Percentiles rank a stretch among this genome's conserved stretches.
phyloP scores from a whole-genome alignment of 805 yeast species.

The Metschnikowia lochheadii region DNA sequence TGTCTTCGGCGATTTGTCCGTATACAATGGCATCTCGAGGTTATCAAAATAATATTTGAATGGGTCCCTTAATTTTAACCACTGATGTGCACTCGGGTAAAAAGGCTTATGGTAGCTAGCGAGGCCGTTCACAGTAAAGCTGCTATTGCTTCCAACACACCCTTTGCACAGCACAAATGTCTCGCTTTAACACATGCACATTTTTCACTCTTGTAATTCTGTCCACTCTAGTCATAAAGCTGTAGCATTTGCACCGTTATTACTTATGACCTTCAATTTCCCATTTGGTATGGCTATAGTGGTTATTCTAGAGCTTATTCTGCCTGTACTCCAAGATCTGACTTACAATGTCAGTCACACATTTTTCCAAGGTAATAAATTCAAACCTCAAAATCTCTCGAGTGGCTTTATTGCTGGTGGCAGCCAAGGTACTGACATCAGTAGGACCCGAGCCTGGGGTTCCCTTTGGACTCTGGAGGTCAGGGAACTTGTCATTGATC shows the following conservation, averaged over 20 bases:
- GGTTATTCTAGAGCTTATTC: background rate
- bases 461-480: constrained; percentile 23
- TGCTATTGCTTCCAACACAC: background rate
- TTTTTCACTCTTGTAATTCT: background rate
- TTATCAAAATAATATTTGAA: too few relatives aligned
- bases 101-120: background rate
- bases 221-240: background rate
- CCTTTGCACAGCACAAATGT: background rate
- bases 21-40: too few relatives aligned
- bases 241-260: too few relatives aligned
- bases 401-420: constrained; percentile 15
- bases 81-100: too few relatives aligned
- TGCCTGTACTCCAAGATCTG: constrained; percentile 16
- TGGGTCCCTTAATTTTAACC: too few relatives aligned
- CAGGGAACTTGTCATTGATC: constrained; percentile 31
- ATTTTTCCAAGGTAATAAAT: constrained; percentile 13
- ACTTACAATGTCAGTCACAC: constrained; percentile 18
- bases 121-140: background rate
- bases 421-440: constrained; percentile 22
- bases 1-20: too few relatives aligned
- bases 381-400: constrained; percentile 14
- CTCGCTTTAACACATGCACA: too few relatives aligned
- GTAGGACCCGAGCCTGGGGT: constrained; percentile 27
- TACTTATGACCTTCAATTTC: background rate
- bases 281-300: background rate